A percentile compares a stretch with the other conserved stretches of the same genome.
Evolutionary conservation across 2,329 filamentous ascomycete species (phyloP).

Genomic region (Verticillium longisporum): DNA sequence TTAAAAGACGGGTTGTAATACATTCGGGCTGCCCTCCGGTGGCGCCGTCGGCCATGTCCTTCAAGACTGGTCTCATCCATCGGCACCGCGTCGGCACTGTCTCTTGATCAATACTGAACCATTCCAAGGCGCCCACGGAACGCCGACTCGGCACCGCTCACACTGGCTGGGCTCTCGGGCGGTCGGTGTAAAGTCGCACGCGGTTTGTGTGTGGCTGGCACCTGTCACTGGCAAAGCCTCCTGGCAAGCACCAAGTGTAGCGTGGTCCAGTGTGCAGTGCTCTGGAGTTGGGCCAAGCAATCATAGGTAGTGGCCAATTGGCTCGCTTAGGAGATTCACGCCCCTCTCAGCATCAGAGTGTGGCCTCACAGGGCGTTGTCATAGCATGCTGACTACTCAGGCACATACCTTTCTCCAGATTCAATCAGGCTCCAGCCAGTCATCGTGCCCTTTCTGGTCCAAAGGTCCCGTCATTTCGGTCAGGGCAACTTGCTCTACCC

Average conservation of each 20-base stretch:
- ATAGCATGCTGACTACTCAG: neutral
- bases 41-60: neutral
- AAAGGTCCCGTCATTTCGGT: slow-evolving; percentile 1
- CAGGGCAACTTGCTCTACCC: neutral
- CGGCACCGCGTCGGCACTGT: neutral
- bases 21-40: too few species aligned
- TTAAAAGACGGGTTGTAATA: too few species aligned
- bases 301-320: slow-evolving; percentile 3
- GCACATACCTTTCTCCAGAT: neutral
- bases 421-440: neutral
- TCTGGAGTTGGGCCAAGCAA: neutral
- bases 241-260: neutral
- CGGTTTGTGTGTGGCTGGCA: neutral
- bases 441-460: neutral
- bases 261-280: neutral
- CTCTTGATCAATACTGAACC: neutral
- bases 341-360: neutral
- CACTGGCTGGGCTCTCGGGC: neutral
- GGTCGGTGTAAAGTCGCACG: neutral
- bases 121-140: neutral
- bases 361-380: neutral
- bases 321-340: slow-evolving; percentile 1
- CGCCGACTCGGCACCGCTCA: neutral
- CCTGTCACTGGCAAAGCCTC: neutral
- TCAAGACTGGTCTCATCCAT: neutral